phyloP scores from a whole-genome alignment of 2,329 filamentous ascomycete genomes.

The Aureobasidium sp. region DNA sequence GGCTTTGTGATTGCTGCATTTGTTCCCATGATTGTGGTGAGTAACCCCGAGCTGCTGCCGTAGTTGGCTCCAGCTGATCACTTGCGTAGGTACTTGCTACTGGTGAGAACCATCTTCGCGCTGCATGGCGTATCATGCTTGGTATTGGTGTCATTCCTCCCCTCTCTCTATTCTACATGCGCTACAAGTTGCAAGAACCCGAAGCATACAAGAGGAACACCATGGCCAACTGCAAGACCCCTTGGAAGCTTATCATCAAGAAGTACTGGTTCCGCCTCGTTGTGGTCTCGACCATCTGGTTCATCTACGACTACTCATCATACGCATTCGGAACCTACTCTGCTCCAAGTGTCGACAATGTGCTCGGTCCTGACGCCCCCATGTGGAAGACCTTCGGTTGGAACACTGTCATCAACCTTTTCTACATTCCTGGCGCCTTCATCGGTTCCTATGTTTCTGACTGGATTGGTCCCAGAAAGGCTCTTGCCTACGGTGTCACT shows the following conservation, averaged over 20 bases:
- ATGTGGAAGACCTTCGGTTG: slow-evolving; percentile 74
- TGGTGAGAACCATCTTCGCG: slow-evolving; percentile 55
- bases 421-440: slow-evolving; percentile 74
- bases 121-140: slow-evolving; percentile 71
- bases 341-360: slow-evolving; percentile 52
- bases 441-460: slow-evolving; percentile 69
- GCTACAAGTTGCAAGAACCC: slow-evolving; percentile 64
- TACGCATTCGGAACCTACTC: slow-evolving; percentile 83
- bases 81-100: slow-evolving; percentile 39
- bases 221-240: slow-evolving; percentile 50
- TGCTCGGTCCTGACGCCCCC: slow-evolving; percentile 51
- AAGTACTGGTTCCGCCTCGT: slow-evolving; percentile 66
- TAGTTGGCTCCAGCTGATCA: slow-evolving; percentile 25
- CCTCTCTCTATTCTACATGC: slow-evolving; percentile 58
- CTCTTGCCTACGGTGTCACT: slow-evolving; percentile 61
- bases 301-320: slow-evolving; percentile 63
- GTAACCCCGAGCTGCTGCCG: accelerated
- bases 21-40: slow-evolving; percentile 57
- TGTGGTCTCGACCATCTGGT: slow-evolving; percentile 68
- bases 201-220: slow-evolving; percentile 66
- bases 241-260: slow-evolving; percentile 42
- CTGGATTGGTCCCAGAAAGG: slow-evolving; percentile 65
- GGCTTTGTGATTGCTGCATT: slow-evolving; percentile 78
- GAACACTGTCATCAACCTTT: slow-evolving; percentile 78
- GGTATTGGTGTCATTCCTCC: slow-evolving; percentile 70